Conservation (phyloP, 768 basidiomycete genomes). For the Podaxis rugospora region DNA sequence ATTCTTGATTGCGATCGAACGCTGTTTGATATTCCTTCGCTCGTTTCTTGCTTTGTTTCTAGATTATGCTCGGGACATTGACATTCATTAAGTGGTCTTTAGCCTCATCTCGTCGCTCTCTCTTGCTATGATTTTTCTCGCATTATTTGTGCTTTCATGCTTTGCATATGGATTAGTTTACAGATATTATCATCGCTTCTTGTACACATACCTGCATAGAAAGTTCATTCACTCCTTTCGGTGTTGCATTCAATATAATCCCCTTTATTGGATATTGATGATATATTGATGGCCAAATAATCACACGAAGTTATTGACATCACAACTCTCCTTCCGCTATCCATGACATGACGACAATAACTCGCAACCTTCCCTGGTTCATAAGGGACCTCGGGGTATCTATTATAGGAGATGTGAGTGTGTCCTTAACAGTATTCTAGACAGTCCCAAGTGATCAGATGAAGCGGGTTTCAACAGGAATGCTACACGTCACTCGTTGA, state of each 20-base stretch:
- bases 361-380: conserved; percentile 82
- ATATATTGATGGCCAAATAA: not conserved
- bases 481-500: conserved; percentile 88
- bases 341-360: conserved; percentile 65
- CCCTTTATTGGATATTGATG: not conserved
- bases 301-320: not conserved
- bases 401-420: conserved; percentile 72
- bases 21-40: not conserved
- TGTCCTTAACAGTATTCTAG: not conserved
- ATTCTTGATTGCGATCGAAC: not conserved
- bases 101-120: not conserved
- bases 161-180: not conserved
- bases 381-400: conserved; percentile 77
- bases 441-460: not conserved
- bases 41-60: not conserved
- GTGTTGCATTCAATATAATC: not conserved
- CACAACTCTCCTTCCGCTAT: not conserved
- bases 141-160: not conserved
- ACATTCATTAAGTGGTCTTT: not conserved
- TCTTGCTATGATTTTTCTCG: not conserved
- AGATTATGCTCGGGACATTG: not conserved
- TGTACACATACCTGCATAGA: not conserved
- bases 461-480: conserved; percentile 43
- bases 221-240: not conserved
- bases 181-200: not conserved